Percentiles rank a stretch among this genome's conserved stretches.
Conservation (phyloP, 75 land plant species). For the Cupressus sempervirens region DNA sequence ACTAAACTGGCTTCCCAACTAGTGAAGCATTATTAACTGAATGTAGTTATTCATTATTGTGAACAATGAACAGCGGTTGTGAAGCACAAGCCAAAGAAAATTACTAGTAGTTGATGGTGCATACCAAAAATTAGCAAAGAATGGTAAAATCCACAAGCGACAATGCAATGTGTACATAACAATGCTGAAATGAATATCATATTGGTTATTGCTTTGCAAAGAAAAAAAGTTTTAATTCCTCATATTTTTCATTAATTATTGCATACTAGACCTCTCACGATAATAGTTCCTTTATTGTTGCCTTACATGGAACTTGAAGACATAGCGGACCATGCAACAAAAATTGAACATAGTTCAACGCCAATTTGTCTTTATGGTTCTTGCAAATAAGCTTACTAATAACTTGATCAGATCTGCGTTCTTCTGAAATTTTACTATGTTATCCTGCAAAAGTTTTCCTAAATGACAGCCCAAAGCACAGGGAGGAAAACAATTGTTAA, state of each 20-base stretch:
- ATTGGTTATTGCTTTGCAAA: too few species aligned
- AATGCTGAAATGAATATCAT: neutral
- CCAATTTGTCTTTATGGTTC: neutral
- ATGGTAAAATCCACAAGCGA: neutral
- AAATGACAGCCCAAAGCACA: neutral
- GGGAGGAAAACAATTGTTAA: neutral
- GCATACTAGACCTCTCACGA: neutral
- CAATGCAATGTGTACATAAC: neutral
- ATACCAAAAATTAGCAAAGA: too few species aligned
- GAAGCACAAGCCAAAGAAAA: too few species aligned
- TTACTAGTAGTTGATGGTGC: too few species aligned
- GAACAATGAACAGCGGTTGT: too few species aligned
- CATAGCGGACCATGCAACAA: neutral
- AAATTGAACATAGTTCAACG: neutral
- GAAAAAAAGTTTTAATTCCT: neutral
- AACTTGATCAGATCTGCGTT: neutral
- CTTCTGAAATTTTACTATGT: neutral
- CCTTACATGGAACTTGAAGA: neutral
- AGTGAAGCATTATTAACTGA: too few species aligned
- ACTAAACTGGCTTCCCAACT: too few species aligned
- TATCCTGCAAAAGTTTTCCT: neutral
- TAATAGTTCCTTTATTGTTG: neutral
- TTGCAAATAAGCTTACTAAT: neutral
- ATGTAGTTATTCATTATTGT: too few species aligned
- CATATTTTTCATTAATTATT: neutral